These are phyloP conservation scores for Funneliformis geosporum DNA, from an alignment of 192 early-diverging fungal species.

Conservation along the genomic window DNA sequence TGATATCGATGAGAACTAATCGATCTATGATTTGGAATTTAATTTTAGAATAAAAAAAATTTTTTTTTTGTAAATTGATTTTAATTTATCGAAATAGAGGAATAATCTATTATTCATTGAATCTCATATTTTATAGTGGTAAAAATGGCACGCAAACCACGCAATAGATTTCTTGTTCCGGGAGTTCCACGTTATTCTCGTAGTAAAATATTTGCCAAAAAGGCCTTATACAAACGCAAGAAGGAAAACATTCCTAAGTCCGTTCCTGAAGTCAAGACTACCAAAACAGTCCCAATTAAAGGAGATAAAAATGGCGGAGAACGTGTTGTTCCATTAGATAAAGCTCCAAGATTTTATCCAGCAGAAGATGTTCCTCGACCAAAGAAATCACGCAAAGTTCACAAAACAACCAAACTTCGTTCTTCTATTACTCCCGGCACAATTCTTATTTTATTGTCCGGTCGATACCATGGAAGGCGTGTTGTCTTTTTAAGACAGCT, in stretches of 20 bases:
- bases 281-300: constrained; percentile 70
- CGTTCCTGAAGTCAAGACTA: constrained; percentile 50
- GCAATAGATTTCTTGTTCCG: constrained; percentile 81
- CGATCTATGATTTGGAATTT: not conserved
- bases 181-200: constrained; percentile 85
- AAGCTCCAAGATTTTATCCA: constrained; percentile 78
- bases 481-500: constrained; percentile 99
- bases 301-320: constrained; percentile 83
- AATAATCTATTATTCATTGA: too few relatives aligned
- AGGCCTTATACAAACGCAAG: constrained; percentile 87
- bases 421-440: constrained; percentile 95
- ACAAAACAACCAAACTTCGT: constrained; percentile 76
- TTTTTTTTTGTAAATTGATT: too few relatives aligned
- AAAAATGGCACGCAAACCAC: constrained; percentile 44
- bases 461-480: constrained; percentile 97
- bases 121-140: not conserved
- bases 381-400: constrained; percentile 80
- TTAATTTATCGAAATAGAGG: too few relatives aligned
- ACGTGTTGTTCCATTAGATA: constrained; percentile 68
- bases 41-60: not conserved
- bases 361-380: constrained; percentile 81
- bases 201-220: constrained; percentile 80
- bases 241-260: constrained; percentile 61
- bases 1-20: not conserved
- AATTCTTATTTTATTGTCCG: constrained; percentile 92